Evolutionary conservation across 305 asterid species (phyloP), one percentile per base, ranked within the genome.

Genomic region (Plantago lanceolata): DNA sequence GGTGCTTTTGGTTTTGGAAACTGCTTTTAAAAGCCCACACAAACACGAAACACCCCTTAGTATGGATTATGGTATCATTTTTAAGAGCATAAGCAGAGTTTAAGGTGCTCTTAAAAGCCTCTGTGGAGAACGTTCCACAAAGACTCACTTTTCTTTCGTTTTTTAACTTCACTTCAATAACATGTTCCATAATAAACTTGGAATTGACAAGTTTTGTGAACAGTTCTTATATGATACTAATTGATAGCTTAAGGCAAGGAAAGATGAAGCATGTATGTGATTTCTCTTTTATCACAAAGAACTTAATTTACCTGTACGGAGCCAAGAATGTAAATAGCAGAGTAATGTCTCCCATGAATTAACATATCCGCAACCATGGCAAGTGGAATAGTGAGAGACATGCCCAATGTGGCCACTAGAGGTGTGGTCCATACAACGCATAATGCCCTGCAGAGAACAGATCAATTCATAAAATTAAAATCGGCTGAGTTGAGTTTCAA

Each of bases 361-460:
- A 85, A 51, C 94, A 93, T 93, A 73, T 93, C 99, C 19, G 99
- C 99, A 61, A 85, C 79, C 99, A 93, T 93, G 35, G 99, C 97
- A 15, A 93, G 86, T 14, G 99, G 99, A 61, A 93, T 93, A 64
- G 99, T 93, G 57, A 93, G 94, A 56, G 99, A 93, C 95, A 93
- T 84, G 77, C 97, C 99, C 67, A 93, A 70, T 26, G 99, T 93
- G 64, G 99, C 99, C 48, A 93, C 99, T 11, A 93, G 75, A 13
- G 99, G 99, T 35, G 99, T 94, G 40, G 99, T 94, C 99, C 99
- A 94, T 48, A 94, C 96, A 20, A 94, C 99, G 68, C 95, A 90
- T 31, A 94, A 76, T 55, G 99, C 99, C 99, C 99, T 94, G 64
- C 61, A 45, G 51, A 59, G 8, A 63, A 68, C 71, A 66, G 6